Base-by-base conservation (phyloP, 805 yeast species). In the Huiozyma naganishii region DNA sequence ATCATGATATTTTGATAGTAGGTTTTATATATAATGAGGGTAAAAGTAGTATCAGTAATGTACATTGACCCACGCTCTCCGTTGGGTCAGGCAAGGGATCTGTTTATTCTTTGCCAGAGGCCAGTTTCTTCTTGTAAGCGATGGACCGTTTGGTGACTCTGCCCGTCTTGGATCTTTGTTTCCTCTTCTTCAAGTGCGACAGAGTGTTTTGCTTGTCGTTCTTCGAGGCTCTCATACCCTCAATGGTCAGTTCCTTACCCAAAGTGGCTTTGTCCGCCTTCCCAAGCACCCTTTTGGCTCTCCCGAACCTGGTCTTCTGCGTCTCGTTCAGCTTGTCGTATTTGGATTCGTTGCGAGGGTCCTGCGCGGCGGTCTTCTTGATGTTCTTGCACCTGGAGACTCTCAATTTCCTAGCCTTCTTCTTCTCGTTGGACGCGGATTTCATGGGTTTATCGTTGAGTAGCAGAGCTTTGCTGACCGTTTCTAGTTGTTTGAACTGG, bases 381-480 rank as follows among this genome's bases (percentile, higher is more conserved):
- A 61, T 62, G 47, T 64, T 69, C 55, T 79, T 80, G 52, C 85
- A 78, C 54, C 96, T 75, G 29, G 81, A 64, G 35, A 90, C 80
- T 61, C 98, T 77, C 53, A 92, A 71, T 51, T 78, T 77, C 51
- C 97, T 69, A 10, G 62, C 59, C 45, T 62, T 66, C 23, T 58
- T 61, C 27, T 50, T 51, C 32, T 48, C 47, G n/a, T 39, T 39
- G 13, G 44, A 41, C 46, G 55, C 54, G 32, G 68, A 65, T 30
- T 37, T 39, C 51, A 77, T 61, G 46, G 79, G 76, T 66, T 84
- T 80, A 39, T 77, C 90, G 61, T 89, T 76, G 48, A 86, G 67
- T 46, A 87, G 65, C 43, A 92, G 64, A 0, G 96, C 97, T 58
- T 85, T 83, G 49, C 80, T 79, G 7, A 92, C 95, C 36, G 80